Evolutionary conservation across 495 filamentous ascomycete species (phyloP), one percentile per base, ranked within the genome.

Genomic region (Talaromyces wortmannii): DNA sequence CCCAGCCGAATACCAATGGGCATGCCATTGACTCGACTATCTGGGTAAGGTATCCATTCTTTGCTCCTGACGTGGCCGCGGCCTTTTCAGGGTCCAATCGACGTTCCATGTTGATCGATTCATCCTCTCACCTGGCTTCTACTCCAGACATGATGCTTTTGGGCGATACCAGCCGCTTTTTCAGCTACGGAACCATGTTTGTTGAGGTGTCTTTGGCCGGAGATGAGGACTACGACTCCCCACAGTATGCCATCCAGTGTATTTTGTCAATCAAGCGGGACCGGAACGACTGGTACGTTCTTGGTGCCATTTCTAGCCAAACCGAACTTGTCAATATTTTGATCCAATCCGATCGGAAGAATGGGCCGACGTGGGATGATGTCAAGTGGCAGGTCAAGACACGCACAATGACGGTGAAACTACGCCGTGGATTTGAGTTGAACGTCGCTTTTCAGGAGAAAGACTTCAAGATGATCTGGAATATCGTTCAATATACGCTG

Each of bases 401-500:
- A 7, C 75, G 78, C 52, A 76, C 73, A 3, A 74, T 95, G 59
- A 75, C 80, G 23, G 68, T 95, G 30, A 79, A 78, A 52, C 68
- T 95, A 11, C 83, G 86, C 3, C 79, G 85, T 45, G 84, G 86
- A 1, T 87, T 90, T 59, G 71, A 83, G 44, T 63, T 92, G 31
- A 77, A 80, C 46, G 67, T 95, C 7, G 78, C 83, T 53, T 89
- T 88, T 69, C 73, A 74, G 11, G 87, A 91, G 62, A 75, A 79
- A 8, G 88, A 91, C 60, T 92, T 86, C 72, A 83, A 82, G 55
- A 83, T 77, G 18, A 65, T 95, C 12, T 90, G 86, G 82, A 84
- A 83, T 57, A 89, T 94, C 61, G 86, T 87, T 55, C 88, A 94
- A 50, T 89, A 92, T 58, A 87, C 86, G 18, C 79, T 78, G 32